Conservation (phyloP, 225 moss, liverwort and hornwort genomes). For the Marchantia paleacea region DNA sequence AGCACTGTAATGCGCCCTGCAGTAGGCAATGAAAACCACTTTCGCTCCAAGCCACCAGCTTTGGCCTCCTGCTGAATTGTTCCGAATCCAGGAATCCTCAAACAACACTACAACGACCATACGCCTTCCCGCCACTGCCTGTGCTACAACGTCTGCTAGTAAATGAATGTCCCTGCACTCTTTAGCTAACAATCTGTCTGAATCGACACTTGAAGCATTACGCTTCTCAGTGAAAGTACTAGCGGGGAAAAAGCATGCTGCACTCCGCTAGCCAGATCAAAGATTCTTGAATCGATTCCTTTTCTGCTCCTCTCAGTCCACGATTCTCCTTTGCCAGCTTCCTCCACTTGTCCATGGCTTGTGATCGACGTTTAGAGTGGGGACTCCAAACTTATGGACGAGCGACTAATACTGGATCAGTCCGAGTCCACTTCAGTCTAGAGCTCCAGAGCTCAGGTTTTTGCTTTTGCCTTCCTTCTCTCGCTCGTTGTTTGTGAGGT, state of each 20-base stretch:
- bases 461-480: too few species aligned
- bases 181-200: background rate
- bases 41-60: background rate
- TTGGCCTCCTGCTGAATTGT: background rate
- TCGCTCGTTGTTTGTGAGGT: too few species aligned
- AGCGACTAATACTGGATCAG: too few species aligned
- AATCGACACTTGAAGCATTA: background rate
- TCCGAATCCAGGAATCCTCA: background rate
- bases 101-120: background rate
- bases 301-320: too few species aligned
- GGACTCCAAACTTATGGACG: too few species aligned
- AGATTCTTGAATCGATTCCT: too few species aligned
- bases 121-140: background rate
- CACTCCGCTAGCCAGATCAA: background rate
- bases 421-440: too few species aligned
- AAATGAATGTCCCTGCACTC: conserved; percentile 2
- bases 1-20: background rate
- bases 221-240: background rate
- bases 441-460: too few species aligned
- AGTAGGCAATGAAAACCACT: background rate
- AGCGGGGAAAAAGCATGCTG: background rate
- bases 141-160: background rate
- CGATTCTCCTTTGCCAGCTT: too few species aligned
- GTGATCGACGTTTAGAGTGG: too few species aligned
- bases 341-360: too few species aligned